These are phyloP conservation scores for Trichoderma gracile DNA, from an alignment of 2,329 filamentous ascomycete species.

Conservation along the genomic window DNA sequence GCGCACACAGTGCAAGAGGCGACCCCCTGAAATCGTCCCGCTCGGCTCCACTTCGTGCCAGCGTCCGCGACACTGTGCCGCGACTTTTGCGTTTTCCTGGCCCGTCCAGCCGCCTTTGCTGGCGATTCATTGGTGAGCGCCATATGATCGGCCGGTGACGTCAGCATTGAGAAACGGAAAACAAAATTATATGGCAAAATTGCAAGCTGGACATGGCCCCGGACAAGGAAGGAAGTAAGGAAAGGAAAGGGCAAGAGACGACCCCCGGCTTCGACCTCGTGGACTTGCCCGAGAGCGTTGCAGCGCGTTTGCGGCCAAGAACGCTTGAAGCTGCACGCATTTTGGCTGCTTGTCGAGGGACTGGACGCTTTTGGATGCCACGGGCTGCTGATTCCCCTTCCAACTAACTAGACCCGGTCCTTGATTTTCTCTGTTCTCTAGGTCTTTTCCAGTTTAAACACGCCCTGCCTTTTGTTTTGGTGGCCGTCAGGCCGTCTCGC, in stretches of 20 bases:
- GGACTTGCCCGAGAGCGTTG: background rate
- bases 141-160: conserved; percentile 26
- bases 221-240: too few relatives aligned
- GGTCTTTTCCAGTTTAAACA: background rate
- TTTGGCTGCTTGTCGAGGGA: background rate
- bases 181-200: background rate
- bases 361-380: background rate
- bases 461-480: background rate
- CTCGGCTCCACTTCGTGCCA: conserved; percentile 18
- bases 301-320: background rate
- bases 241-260: background rate
- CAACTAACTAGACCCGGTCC: background rate
- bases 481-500: conserved; percentile 7
- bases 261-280: too few relatives aligned
- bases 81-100: conserved; percentile 15
- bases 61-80: conserved; percentile 20
- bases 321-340: background rate
- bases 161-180: conserved; percentile 20
- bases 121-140: conserved; percentile 18
- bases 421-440: background rate
- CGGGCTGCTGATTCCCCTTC: background rate
- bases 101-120: background rate
- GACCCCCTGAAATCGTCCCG: conserved; percentile 24
- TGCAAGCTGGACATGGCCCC: background rate
- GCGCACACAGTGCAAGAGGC: conserved; percentile 22